Base-by-base conservation (phyloP, 805 yeast genomes). In the Blastobotrys attinorum region DNA sequence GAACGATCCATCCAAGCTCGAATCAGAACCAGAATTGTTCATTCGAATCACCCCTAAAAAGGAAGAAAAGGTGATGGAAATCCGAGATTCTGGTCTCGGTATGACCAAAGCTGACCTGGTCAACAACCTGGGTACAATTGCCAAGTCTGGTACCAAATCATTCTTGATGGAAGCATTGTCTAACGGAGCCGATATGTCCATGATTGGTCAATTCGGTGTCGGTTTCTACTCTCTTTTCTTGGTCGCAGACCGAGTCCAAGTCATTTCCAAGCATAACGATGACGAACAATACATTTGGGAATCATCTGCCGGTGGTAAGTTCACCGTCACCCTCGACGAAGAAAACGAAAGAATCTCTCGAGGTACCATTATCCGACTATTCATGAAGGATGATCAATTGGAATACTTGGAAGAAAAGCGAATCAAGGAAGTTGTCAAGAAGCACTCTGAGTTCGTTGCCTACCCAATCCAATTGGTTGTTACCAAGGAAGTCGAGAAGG, bases 141-240 rank as follows among this genome's bases (percentile, higher is more conserved):
- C 99, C 65, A 92, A 92, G 75, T 92, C 99, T 56, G 99, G 99
- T 75, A 92, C 99, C 60, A 92, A 92, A 76, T 87, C 95, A 59
- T 92, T 92, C 71, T 49, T 62, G 31, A 92, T 92, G 98, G 98
- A 92, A 75, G 98, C 98, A 56, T 77, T 94, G 56, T 83, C 95
- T 55, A 97, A 97, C 54, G 98, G 98, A 74, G 98, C 99, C 50
- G 99, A 92, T 70, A 97, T 92, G 52, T 89, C 97, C 54, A 92
- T 92, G 98, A 92, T 92, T 74, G 99, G 99, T 79, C 98, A 92
- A 76, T 92, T 92, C 76, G 99, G 99, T 88, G 98, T 92, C 60
- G 99, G 99, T 81, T 92, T 92, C 90, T 92, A 92, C 83, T 92
- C 99, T 44, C 77, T 90, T 57, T 92, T 92, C 85, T 79, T 92